phyloP scores from a whole-genome alignment of 2,329 filamentous ascomycete species.

The Fusarium virguliforme region DNA sequence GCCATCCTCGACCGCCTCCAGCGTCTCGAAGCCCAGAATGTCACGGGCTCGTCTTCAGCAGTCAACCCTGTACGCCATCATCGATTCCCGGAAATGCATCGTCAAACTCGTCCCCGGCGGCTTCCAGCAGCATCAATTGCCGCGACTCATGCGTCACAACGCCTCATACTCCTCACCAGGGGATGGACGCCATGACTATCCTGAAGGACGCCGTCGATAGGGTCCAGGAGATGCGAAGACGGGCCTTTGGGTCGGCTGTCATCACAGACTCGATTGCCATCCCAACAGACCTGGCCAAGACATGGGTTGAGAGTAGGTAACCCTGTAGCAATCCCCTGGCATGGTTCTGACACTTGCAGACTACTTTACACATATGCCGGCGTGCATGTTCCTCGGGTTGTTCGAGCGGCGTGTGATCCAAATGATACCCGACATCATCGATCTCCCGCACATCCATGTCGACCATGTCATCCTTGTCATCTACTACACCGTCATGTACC shows the following conservation, averaged over 20 bases:
- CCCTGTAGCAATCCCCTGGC: too few species aligned
- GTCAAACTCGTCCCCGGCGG: slow-evolving; percentile 31
- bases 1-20: slow-evolving; percentile 53
- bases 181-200: slow-evolving; percentile 49
- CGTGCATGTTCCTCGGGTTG: slow-evolving; percentile 52
- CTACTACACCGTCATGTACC: slow-evolving; percentile 53
- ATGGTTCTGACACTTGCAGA: slow-evolving; percentile 27
- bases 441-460: slow-evolving; percentile 51
- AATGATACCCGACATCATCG: slow-evolving; percentile 52
- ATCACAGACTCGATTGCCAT: slow-evolving; percentile 50
- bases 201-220: slow-evolving; percentile 52
- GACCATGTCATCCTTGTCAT: slow-evolving; percentile 53
- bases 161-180: slow-evolving; percentile 3
- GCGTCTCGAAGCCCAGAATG: slow-evolving; percentile 50
- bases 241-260: slow-evolving; percentile 39
- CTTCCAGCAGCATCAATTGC: slow-evolving; percentile 21
- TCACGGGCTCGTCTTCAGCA: slow-evolving; percentile 7
- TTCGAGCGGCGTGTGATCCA: slow-evolving; percentile 51
- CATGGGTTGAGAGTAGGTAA: slow-evolving; percentile 50
- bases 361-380: slow-evolving; percentile 52
- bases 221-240: slow-evolving; percentile 49
- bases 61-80: slow-evolving; percentile 13
- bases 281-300: slow-evolving; percentile 50
- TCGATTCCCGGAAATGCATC: slow-evolving; percentile 36
- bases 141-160: slow-evolving; percentile 26